Base-by-base conservation (phyloP, 805 yeast species). In the baker's yeast (Saccharomyces cerevisiae) region DNA sequence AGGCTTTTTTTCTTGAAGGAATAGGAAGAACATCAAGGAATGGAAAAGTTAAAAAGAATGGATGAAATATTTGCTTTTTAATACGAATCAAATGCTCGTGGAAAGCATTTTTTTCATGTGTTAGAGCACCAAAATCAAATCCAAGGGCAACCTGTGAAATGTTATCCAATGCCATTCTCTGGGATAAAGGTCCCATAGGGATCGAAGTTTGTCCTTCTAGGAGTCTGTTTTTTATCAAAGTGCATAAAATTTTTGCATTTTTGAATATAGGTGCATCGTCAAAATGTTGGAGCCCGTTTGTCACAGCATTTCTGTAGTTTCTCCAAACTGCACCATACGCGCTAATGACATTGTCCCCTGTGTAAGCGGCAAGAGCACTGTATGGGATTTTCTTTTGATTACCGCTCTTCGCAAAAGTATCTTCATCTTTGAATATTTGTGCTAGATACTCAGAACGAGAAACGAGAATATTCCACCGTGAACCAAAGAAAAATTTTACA, bases 281-380 rank as follows among this genome's bases (percentile, higher is more conserved):
- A 13, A 83, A 82, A 56, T 78, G 77, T 55, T 78, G 81, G 21
- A 82, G 71, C 2, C 81, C 73, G n/a, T 69, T 69, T 4, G 80
- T 74, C 27, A 80, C 64, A 28, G 76, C 60, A 3, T 64, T 63
- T 53, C 86, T 69, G 59, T 79, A 82, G 10, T 65, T 55, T 53
- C 65, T 78, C 86, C 86, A 82, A 28, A 65, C 63, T 3, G 65
- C 62, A 0, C 83, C 83, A 60, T 80, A 83, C 0, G 85, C 79
- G 58, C 84, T 80, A 22, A 82, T 81, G 3, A 82, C 73, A 59
- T 82, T 81, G 53, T 81, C 84, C 0, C 86, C 86, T 1, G 84
- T 79, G 56, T 81, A 82, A 3, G 73, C 70, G 1, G 84, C 76
- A 29, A 81, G 60, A 6, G 80, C 79, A 6, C 84, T 74, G 54